Conservation (phyloP, 179 eudicot species). For the Silene vulgaris region DNA sequence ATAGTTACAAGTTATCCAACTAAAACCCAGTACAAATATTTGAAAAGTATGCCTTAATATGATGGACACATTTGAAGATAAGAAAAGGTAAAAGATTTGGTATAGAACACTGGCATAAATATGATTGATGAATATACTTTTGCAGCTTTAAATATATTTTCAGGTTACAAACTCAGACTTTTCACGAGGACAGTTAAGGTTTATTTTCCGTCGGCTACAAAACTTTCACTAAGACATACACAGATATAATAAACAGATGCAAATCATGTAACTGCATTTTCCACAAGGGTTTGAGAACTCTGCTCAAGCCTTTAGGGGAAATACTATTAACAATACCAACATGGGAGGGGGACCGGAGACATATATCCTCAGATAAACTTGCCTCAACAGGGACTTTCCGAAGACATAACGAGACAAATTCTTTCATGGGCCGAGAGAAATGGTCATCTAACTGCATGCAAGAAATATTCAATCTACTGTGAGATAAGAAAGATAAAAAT, state of each 20-base stretch:
- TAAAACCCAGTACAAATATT: not conserved
- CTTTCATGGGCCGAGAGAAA: constrained; percentile 88
- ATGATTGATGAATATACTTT: not conserved
- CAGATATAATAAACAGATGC: not conserved
- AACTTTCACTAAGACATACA: not conserved
- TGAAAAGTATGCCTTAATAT: not conserved
- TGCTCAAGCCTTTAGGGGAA: not conserved
- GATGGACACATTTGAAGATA: not conserved
- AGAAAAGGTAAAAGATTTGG: not conserved
- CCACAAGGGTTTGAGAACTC: not conserved
- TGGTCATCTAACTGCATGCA: constrained; percentile 78
- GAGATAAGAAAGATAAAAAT: not conserved
- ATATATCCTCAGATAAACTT: constrained; percentile 25
- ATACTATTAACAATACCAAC: not conserved
- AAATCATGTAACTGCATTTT: not conserved
- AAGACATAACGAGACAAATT: constrained; percentile 74
- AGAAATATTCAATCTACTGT: constrained; percentile 16
- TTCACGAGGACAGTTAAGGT: not conserved
- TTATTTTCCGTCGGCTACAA: not conserved
- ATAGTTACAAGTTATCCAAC: not conserved
- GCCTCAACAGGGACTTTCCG: constrained; percentile 83
- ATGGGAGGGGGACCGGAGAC: not conserved
- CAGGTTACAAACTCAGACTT: not conserved
- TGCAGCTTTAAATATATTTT: not conserved
- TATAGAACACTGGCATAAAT: not conserved